Evolutionary conservation across 148 eudicot genomes (phyloP).

Genomic region (Suaeda aralocaspica): DNA sequence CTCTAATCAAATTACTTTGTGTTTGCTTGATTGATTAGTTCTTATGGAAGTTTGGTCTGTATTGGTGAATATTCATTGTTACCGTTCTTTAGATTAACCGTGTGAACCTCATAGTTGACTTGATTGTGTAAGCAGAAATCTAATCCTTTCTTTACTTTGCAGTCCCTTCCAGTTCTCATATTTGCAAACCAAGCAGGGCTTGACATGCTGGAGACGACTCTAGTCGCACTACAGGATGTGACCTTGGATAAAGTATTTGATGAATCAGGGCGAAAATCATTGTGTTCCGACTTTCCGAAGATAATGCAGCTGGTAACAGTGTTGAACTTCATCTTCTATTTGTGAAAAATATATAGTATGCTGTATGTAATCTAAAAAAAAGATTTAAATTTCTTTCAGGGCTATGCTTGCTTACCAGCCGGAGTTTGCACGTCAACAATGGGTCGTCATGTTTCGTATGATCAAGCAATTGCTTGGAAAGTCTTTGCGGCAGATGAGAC

Average conservation of each 20-base stretch:
- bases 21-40: not conserved
- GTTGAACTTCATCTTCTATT: not conserved
- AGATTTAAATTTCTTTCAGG: constrained; percentile 39
- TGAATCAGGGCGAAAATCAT: constrained; percentile 62
- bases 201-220: constrained; percentile 94
- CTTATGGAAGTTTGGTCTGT: too few species aligned
- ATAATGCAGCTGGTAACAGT: constrained; percentile 80
- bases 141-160: constrained; percentile 29
- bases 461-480: constrained; percentile 81
- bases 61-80: too few species aligned
- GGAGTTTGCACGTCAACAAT: constrained; percentile 84
- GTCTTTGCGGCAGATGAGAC: constrained; percentile 73
- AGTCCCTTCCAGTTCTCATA: constrained; percentile 82
- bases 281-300: constrained; percentile 63
- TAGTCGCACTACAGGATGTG: constrained; percentile 87
- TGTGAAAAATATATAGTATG: not conserved
- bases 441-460: constrained; percentile 82
- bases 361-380: not conserved
- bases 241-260: constrained; percentile 82
- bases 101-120: too few species aligned
- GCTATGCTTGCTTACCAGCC: constrained; percentile 69
- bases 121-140: not conserved
- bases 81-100: too few species aligned
- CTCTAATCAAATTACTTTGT: too few species aligned
- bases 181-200: constrained; percentile 96